These are phyloP conservation scores for Drechmeria coniospora DNA, from an alignment of 2,329 filamentous ascomycete species.

Conservation along the genomic window DNA sequence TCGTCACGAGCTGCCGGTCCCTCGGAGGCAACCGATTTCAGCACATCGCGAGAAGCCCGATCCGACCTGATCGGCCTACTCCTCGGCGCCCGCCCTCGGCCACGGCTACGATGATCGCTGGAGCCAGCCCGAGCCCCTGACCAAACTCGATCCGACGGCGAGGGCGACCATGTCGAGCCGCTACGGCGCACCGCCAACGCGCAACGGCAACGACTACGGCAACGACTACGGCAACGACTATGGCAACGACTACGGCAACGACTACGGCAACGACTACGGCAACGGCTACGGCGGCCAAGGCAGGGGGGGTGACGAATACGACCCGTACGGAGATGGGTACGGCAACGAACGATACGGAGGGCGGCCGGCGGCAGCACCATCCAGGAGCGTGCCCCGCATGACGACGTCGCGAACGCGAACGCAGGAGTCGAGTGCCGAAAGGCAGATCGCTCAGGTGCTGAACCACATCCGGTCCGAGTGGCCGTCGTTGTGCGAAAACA, in stretches of 20 bases:
- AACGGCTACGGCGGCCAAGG: slow-evolving; percentile 29
- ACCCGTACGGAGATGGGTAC: slow-evolving; percentile 27
- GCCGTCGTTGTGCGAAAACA: slow-evolving; percentile 77
- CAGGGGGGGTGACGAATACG: slow-evolving; percentile 29
- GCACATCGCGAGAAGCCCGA: too few species aligned
- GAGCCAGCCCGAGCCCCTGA: too few species aligned
- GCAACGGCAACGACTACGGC: slow-evolving; percentile 26
- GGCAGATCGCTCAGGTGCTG: slow-evolving; percentile 49
- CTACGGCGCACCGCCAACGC: slow-evolving; percentile 25
- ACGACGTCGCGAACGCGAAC: slow-evolving; percentile 21
- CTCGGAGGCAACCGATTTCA: too few species aligned
- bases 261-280: slow-evolving; percentile 21
- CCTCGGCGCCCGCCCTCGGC: too few species aligned
- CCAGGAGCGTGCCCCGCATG: slow-evolving; percentile 9
- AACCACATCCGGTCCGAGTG: slow-evolving; percentile 78
- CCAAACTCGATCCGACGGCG: too few species aligned
- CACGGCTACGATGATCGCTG: too few species aligned
- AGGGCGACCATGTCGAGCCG: slow-evolving; percentile 35
- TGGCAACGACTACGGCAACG: slow-evolving; percentile 18
- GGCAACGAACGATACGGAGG: slow-evolving; percentile 28
- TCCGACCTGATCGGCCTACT: too few species aligned
- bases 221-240: slow-evolving; percentile 25
- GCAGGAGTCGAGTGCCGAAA: slow-evolving; percentile 34
- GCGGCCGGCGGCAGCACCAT: slow-evolving; percentile 19
- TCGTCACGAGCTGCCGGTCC: too few species aligned